Percentiles rank a stretch among this genome's conserved stretches.
Conservation (phyloP, 495 filamentous ascomycete genomes). For the Cudoniella acicularis region DNA sequence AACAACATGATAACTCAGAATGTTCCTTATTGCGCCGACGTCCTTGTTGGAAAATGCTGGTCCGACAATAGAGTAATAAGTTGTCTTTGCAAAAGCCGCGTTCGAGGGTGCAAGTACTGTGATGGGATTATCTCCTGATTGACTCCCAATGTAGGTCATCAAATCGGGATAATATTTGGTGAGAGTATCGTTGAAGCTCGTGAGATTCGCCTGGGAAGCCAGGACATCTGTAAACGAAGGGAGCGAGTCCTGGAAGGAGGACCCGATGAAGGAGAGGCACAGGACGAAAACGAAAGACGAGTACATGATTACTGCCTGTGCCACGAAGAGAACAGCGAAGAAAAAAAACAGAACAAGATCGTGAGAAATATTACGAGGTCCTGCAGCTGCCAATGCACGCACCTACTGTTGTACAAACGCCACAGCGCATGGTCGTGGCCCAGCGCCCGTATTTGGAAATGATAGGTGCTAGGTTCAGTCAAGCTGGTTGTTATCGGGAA, state of each 20-base stretch:
- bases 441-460: background rate
- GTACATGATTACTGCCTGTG: background rate
- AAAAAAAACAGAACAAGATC: background rate
- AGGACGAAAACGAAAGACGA: background rate
- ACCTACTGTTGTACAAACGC: background rate
- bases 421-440: background rate
- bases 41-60: constrained; percentile 5
- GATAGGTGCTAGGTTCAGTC: background rate
- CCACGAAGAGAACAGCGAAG: background rate
- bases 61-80: constrained; percentile 2
- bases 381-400: background rate
- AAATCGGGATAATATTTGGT: constrained; percentile 6
- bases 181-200: constrained; percentile 1
- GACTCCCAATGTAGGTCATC: constrained; percentile 1
- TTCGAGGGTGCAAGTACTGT: constrained; percentile 4
- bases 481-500: background rate
- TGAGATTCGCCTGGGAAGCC: background rate
- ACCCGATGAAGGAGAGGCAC: background rate
- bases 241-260: background rate
- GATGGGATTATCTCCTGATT: background rate
- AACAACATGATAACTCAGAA: background rate
- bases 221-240: background rate
- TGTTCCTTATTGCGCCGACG: background rate
- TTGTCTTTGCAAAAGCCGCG: constrained; percentile 4
- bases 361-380: background rate